Evolutionary conservation across 2,329 filamentous ascomycete genomes (phyloP).

Genomic region (Alternaria alternata): DNA sequence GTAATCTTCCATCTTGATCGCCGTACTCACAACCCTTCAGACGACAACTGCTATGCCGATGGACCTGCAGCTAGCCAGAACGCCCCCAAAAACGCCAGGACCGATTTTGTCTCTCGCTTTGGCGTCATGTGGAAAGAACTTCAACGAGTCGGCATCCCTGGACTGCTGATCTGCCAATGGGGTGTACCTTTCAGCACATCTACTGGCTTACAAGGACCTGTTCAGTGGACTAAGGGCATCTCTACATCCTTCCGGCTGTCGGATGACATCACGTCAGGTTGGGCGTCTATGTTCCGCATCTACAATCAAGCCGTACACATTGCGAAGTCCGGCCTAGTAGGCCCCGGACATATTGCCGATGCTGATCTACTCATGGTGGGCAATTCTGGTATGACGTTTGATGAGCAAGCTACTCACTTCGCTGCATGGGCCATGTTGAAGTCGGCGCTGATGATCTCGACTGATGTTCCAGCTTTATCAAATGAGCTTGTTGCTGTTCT

Average conservation of each 20-base stretch:
- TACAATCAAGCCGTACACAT: slow-evolving; percentile 32
- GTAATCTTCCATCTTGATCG: neutral
- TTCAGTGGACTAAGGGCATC: slow-evolving; percentile 26
- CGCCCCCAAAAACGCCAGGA: slow-evolving; percentile 26
- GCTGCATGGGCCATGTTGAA: slow-evolving; percentile 34
- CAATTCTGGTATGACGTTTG: slow-evolving; percentile 27
- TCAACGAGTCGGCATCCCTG: slow-evolving; percentile 25
- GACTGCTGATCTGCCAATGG: slow-evolving; percentile 33
- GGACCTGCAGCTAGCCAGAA: slow-evolving; percentile 24
- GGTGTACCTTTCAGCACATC: slow-evolving; percentile 23
- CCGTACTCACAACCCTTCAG: slow-evolving; percentile 6
- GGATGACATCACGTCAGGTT: slow-evolving; percentile 26
- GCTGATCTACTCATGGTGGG: slow-evolving; percentile 31
- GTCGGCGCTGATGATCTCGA: slow-evolving; percentile 32
- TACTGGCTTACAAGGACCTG: slow-evolving; percentile 24
- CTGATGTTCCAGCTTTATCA: slow-evolving; percentile 23
- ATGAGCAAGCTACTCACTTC: slow-evolving; percentile 34
- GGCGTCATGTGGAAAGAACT: slow-evolving; percentile 30
- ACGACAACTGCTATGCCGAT: slow-evolving; percentile 31
- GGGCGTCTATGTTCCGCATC: slow-evolving; percentile 28
- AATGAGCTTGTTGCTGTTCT: slow-evolving; percentile 22
- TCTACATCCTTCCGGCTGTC: slow-evolving; percentile 32
- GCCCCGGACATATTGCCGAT: slow-evolving; percentile 29
- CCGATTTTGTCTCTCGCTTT: slow-evolving; percentile 26
- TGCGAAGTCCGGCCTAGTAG: slow-evolving; percentile 23